Base-by-base conservation (phyloP, 129 eudicot genomes). In the Calendula officinalis region DNA sequence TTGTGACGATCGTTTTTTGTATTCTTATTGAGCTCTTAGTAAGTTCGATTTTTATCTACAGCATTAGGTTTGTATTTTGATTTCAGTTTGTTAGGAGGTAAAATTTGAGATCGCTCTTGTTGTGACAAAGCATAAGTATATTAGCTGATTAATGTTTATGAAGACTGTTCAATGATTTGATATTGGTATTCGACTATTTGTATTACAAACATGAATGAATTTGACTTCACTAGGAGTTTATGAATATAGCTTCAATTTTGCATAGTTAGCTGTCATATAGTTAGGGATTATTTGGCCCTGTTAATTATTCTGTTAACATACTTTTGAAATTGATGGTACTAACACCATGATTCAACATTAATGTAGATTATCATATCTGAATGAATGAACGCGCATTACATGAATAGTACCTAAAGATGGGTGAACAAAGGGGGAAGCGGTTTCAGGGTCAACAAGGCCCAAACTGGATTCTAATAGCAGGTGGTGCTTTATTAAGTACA, bases 391-490 rank as follows among this genome's bases (percentile, higher is more conserved):
- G 56, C 66, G 69, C 67, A 6, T 38, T 39, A 42, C 27, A 17
- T 49, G 67, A 39, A 12, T 52, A 66, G 61, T 68, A 75, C 35
- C 14, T 36, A 63, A 70, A 57, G 66, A 92, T 92, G 66, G 77
- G 89, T 69, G 69, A 82, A 60, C 83, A 67, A 35, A 75, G 84
- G 78, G 63, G 84, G 38, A 80, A 64, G 51, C 45, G 67, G 71
- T 56, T 54, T n/a, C 83, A 81, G 74, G 82, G 84, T 38, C 91
- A 22, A 22, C 30, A 85, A 72, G 91, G 96, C 10, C 98, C 98
- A 37, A 88, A 88, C 66, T 92, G 98, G 98, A 74, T 92, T 69
- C 81, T 92, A 17, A 78, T 92, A n/a, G 95, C 95, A 59, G 98
- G 98, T 46, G 82, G 98, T 64, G 98, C 98, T 66, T 70, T 92